A percentile compares a stretch with the other conserved stretches of the same genome.
phyloP scores from a whole-genome alignment of 495 filamentous ascomycete genomes.

The Staphylotrichum longicolle region DNA sequence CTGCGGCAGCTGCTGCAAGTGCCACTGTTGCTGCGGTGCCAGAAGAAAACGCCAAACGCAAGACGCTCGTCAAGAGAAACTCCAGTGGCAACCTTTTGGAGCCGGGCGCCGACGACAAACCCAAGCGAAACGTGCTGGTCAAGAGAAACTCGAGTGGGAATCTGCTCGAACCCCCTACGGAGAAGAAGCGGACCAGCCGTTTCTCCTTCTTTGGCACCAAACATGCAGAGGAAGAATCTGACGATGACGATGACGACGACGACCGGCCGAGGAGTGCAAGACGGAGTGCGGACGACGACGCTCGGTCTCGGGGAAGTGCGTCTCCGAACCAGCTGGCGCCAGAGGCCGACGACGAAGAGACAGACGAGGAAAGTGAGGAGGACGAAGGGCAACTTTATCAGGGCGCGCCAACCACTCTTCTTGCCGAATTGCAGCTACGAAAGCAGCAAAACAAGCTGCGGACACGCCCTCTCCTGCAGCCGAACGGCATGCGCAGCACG shows the following conservation, averaged over 20 bases:
- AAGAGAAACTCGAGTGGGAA: conserved; percentile 24
- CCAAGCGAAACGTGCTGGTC: conserved; percentile 25
- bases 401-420: conserved; percentile 79
- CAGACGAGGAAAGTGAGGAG: conserved; percentile 34
- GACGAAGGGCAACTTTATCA: conserved; percentile 47
- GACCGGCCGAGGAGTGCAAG: background rate
- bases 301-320: conserved; percentile 7
- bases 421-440: conserved; percentile 87
- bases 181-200: conserved; percentile 41
- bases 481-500: conserved; percentile 81
- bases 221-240: conserved; percentile 19
- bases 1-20: background rate
- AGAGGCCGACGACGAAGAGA: conserved; percentile 26
- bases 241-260: conserved; percentile 19
- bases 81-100: conserved; percentile 18
- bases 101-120: conserved; percentile 12
- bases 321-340: conserved; percentile 30
- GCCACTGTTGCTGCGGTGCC: background rate
- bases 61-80: conserved; percentile 20
- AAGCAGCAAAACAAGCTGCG: conserved; percentile 80
- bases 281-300: background rate
- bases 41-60: conserved; percentile 10
- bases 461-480: conserved; percentile 63
- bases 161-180: conserved; percentile 20
- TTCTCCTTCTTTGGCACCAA: conserved; percentile 34